Evolutionary conservation across 2,329 filamentous ascomycete genomes (phyloP).

Genomic region (Alternaria sp.): DNA sequence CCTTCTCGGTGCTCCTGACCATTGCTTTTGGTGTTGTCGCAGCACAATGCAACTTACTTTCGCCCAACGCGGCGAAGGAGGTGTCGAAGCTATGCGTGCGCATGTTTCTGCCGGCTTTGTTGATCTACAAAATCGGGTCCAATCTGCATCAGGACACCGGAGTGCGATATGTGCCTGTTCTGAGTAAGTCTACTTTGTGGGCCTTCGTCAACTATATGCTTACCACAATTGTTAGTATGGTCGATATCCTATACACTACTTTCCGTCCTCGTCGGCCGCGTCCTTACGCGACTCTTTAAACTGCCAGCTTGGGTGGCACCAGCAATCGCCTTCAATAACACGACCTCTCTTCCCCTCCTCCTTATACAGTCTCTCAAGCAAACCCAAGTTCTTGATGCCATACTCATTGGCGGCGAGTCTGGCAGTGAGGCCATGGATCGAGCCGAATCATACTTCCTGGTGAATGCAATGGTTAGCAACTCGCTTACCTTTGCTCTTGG

Average conservation of each 20-base stretch:
- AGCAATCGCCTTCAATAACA: slow-evolving; percentile 64
- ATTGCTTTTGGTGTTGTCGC: slow-evolving; percentile 60
- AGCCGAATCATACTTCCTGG: slow-evolving; percentile 69
- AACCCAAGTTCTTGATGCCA: slow-evolving; percentile 62
- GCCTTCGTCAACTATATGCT: neutral
- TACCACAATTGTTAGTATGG: slow-evolving; percentile 52
- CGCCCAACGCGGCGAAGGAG: slow-evolving; percentile 56
- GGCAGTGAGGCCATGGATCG: slow-evolving; percentile 59
- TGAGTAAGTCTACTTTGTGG: slow-evolving; percentile 43
- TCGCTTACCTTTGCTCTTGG: slow-evolving; percentile 70
- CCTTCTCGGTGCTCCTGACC: slow-evolving; percentile 61
- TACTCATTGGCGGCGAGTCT: slow-evolving; percentile 55
- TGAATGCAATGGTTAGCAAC: slow-evolving; percentile 69
- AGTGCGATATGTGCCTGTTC: slow-evolving; percentile 56
- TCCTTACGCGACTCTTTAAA: slow-evolving; percentile 54
- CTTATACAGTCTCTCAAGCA: slow-evolving; percentile 60
- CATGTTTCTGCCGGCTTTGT: slow-evolving; percentile 60
- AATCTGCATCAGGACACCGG: slow-evolving; percentile 57
- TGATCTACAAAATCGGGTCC: slow-evolving; percentile 61
- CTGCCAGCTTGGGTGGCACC: slow-evolving; percentile 62
- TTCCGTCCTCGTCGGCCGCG: slow-evolving; percentile 56
- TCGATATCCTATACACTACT: slow-evolving; percentile 57
- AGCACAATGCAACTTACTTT: slow-evolving; percentile 58
- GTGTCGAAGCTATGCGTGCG: slow-evolving; percentile 60
- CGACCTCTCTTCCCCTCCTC: slow-evolving; percentile 60